Evolutionary conservation across 2,329 filamentous ascomycete species (phyloP), one percentile per base, ranked within the genome.

Genomic region (Arthroderma sp.): DNA sequence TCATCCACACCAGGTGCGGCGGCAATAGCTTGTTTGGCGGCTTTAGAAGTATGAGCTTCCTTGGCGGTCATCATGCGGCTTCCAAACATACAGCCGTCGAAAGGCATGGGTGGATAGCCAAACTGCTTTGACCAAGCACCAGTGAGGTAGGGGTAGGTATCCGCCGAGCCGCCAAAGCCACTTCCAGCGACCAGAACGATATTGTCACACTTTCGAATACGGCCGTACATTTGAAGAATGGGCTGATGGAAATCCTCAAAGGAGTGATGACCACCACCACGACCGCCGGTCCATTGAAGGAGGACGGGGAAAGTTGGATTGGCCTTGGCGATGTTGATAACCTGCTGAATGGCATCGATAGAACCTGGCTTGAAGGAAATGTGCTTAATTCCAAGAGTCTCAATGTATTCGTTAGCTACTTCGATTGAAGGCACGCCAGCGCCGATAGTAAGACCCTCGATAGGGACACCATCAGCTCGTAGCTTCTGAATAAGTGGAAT

Each of bases 231-330:
- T 56, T 86, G 80, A 5, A 95, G 70, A 38, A 95, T 82, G 4
- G 88, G 88, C 58, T 88, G 81, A 64, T 94, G 88, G 74, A 95
- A 94, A 63, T 95, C 88, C 63, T 95, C 88, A 51, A 82, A 94
- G 1, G 87, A 94, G 69, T 95, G 88, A 64, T 94, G 88, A 46
- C 88, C 88, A 69, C 88, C 88, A 53, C 87, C 88, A 66, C 88
- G 83, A 36, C 88, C 88, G 60, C 88, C 88, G 48, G 88, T 95
- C 88, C 88, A 95, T 66, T 95, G 88, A 50, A 94, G 70, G 43
- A 94, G 79, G 43, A 94, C 77, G n/a, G 88, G 88, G 73, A 95
- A 94, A 29, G 77, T 81, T 2, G 88, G 87, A 62, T 94, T 91
- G n/a, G 86, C 85, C 66, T 85, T 91, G 52, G 88, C 87, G 57